Percentiles rank a stretch among this genome's conserved stretches.
phyloP scores from a whole-genome alignment of 345 rosid species.

The Eucalyptus caleyi region DNA sequence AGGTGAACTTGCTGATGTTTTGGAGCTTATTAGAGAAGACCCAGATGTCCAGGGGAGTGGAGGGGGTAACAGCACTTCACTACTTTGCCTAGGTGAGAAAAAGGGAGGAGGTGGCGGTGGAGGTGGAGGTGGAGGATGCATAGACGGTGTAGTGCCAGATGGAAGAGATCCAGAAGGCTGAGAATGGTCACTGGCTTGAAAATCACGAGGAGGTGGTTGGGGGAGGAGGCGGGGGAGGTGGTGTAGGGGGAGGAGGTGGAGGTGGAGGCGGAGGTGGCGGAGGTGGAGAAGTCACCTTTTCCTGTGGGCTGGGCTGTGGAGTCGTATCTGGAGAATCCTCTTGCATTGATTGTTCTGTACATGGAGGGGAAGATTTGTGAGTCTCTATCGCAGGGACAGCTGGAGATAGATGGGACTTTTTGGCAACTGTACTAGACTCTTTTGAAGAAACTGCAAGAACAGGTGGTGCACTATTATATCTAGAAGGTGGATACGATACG shows the following conservation, averaged over 20 bases:
- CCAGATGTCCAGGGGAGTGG: constrained; percentile 54
- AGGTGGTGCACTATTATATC: constrained; percentile 77
- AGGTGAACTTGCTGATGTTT: neutral
- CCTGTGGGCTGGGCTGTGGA: neutral
- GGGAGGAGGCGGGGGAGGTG: constrained; percentile 16
- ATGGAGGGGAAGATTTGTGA: constrained; percentile 19
- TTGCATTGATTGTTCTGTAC: constrained; percentile 2
- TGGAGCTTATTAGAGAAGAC: constrained; percentile 1
- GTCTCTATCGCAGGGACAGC: constrained; percentile 18
- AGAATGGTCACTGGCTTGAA: neutral
- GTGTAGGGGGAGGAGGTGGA: neutral
- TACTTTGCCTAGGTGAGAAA: constrained; percentile 10
- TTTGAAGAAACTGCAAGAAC: constrained; percentile 44
- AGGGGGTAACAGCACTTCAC: constrained; percentile 20
- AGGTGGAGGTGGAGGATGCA: constrained; percentile 17
- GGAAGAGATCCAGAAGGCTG: constrained; percentile 1
- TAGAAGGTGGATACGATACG: constrained; percentile 67
- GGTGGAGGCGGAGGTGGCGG: constrained; percentile 6
- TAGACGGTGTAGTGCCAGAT: constrained; percentile 7
- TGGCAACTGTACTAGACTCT: constrained; percentile 27
- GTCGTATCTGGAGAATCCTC: constrained; percentile 9
- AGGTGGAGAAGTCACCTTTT: constrained; percentile 10
- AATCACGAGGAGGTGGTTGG: neutral
- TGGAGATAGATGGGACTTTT: constrained; percentile 13
- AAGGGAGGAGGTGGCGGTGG: constrained; percentile 31